phyloP scores from a whole-genome alignment of 208 protist species.

The Leishmania mexicana region DNA sequence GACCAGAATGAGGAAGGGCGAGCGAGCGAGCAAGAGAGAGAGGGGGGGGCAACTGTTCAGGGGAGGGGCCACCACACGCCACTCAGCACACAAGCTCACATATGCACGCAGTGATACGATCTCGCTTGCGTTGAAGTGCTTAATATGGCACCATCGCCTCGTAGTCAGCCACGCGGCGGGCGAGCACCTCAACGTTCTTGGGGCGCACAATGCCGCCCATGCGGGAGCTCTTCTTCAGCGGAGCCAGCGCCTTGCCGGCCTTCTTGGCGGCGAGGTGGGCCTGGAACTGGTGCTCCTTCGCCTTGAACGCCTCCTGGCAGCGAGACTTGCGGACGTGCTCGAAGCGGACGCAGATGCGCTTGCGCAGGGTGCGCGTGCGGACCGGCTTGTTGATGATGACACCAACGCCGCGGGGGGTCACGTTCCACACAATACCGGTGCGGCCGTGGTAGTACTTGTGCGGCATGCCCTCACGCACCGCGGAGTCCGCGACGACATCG shows the following conservation, averaged over 20 bases:
- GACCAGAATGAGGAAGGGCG: neutral
- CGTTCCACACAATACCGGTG: conserved; percentile 99
- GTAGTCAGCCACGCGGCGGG: conserved; percentile 83
- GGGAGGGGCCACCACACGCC: neutral
- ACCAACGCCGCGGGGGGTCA: conserved; percentile 98
- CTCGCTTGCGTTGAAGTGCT: neutral
- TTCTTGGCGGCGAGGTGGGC: conserved; percentile 79
- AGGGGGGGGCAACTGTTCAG: neutral
- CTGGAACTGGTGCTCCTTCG: conserved; percentile 81
- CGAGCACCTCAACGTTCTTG: conserved; percentile 80
- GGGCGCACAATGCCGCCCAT: conserved; percentile 69
- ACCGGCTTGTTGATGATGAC: conserved; percentile 99
- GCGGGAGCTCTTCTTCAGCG: conserved; percentile 76
- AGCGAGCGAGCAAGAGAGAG: neutral
- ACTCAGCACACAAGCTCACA: neutral
- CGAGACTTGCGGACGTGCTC: conserved; percentile 98
- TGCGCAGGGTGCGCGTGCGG: conserved; percentile 97
- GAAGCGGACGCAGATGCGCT: conserved; percentile 99
- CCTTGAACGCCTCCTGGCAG: conserved; percentile 92
- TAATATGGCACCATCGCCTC: conserved; percentile 88
- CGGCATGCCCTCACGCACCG: conserved; percentile 99
- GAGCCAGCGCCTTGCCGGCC: conserved; percentile 75
- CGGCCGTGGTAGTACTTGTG: conserved; percentile 99
- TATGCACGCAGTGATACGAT: neutral
- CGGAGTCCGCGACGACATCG: conserved; percentile 97